Conservation (phyloP, 2,329 filamentous ascomycete genomes). For the Cladophialophora bantiana region DNA sequence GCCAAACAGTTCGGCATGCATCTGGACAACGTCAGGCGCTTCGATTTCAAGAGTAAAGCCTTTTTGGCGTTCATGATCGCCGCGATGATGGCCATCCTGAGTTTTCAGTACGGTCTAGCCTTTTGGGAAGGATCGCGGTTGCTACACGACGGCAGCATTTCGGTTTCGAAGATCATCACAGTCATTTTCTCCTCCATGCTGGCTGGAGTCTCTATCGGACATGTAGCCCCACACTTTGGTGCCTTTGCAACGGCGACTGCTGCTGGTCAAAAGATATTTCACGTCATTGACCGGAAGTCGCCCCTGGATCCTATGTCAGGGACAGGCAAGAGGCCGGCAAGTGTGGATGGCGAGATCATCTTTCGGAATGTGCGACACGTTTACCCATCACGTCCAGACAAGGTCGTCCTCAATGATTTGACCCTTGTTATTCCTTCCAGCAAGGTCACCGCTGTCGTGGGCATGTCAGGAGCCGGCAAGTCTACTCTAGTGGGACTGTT, state of each 20-base stretch:
- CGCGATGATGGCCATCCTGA: slow-evolving; percentile 81
- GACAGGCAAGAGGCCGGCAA: slow-evolving; percentile 72
- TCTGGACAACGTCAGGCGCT: slow-evolving; percentile 50
- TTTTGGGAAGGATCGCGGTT: slow-evolving; percentile 49
- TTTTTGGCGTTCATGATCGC: slow-evolving; percentile 70
- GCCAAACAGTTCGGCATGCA: slow-evolving; percentile 52
- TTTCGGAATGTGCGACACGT: slow-evolving; percentile 86
- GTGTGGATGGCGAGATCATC: slow-evolving; percentile 77
- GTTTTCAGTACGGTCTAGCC: slow-evolving; percentile 77
- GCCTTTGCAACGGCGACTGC: slow-evolving; percentile 10
- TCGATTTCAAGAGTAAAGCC: slow-evolving; percentile 50
- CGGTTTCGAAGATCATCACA: slow-evolving; percentile 62
- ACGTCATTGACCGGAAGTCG: slow-evolving; percentile 86
- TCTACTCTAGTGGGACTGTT: slow-evolving; percentile 91
- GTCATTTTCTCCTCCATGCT: slow-evolving; percentile 10
- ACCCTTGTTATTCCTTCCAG: slow-evolving; percentile 80
- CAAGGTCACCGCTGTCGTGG: slow-evolving; percentile 93
- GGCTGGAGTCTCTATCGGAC: slow-evolving; percentile 14
- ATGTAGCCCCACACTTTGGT: slow-evolving; percentile 24
- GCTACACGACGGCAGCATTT: slow-evolving; percentile 53
- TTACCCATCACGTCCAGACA: slow-evolving; percentile 90
- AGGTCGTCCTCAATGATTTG: slow-evolving; percentile 84
- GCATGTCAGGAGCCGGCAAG: slow-evolving; percentile 92
- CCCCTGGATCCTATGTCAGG: slow-evolving; percentile 79
- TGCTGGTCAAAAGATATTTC: slow-evolving; percentile 87